Conservation (phyloP, 768 basidiomycete genomes). For the Termitomyces bulborhizus region DNA sequence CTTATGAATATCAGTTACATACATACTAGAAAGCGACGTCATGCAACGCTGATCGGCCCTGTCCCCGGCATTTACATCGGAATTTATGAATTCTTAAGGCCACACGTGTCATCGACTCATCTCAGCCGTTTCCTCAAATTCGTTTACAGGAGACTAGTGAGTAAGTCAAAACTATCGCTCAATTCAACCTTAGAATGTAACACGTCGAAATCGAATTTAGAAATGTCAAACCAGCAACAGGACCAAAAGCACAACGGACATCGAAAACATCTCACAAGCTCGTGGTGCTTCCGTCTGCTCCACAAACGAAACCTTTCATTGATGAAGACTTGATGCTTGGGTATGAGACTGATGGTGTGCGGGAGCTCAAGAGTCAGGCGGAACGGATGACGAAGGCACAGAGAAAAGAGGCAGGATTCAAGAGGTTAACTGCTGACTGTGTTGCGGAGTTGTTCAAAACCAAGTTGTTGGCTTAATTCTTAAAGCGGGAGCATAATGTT, state of each 20-base stretch:
- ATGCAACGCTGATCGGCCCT: no score
- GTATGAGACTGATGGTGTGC: conserved; percentile 60
- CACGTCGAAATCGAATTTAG: background rate
- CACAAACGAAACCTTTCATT: conserved; percentile 72
- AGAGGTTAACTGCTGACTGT: conserved; percentile 85
- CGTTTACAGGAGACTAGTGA: background rate
- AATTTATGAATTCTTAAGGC: no score
- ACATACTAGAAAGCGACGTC: no score
- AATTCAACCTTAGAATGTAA: background rate
- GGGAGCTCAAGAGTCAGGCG: conserved; percentile 78
- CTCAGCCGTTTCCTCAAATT: background rate
- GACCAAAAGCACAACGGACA: conserved; percentile 62
- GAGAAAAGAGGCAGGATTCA: conserved; percentile 73
- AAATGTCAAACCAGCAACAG: conserved; percentile 12
- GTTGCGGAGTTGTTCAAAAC: conserved; percentile 81
- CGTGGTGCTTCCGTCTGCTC: conserved; percentile 83
- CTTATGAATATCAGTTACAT: no score
- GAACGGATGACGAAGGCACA: conserved; percentile 89
- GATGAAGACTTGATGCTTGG: conserved; percentile 51
- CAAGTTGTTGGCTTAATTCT: conserved; percentile 76
- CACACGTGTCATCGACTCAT: background rate
- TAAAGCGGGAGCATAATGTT: conserved; percentile 94
- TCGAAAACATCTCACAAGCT: conserved; percentile 91
- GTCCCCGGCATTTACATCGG: no score
- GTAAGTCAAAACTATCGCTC: background rate